Base-by-base conservation (phyloP, 345 rosid genomes). In the Gynandropsis gynandra region DNA sequence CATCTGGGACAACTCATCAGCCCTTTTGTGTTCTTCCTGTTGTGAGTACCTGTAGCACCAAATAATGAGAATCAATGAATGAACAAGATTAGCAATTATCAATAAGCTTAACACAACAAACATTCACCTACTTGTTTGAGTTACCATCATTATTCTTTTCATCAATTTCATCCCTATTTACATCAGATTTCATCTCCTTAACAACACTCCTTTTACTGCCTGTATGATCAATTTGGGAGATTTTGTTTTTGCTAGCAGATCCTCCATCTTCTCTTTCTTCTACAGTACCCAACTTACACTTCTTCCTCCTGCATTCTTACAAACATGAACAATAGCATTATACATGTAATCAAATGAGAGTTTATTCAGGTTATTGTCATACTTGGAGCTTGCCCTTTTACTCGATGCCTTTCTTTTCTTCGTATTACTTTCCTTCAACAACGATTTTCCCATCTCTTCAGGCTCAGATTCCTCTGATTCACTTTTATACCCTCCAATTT, bases 321-420 rank as follows among this genome's bases (percentile, higher is more conserved):
- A 27, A 48, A 59, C 16, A 1, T 48, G 52, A 42, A 47, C 16
- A 54, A 59, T 5, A 47, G 31, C 20, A 21, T 33, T 14, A 59
- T 40, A 66, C 5, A 59, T 16, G 7, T 10, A 36, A 3, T 27
- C 21, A 45, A 59, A 0, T 12, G 59, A 35, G 15, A 41, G 10
- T 2, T 10, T 16, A 4, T 53, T 49, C 20, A 24, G 19, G 42
- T 33, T 0, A 12, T 41, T 16, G 54, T 61, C 82, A 58, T 85
- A 85, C 99, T 77, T 83, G 35, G 85, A 71, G 56, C 80, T 72
- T 29, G 12, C 52, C 51, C 63, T 76, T 72, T 76, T 79, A 65
- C 75, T 74, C 0, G 75, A 63, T 1, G 86, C 80, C 63, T 85
- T 87, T 50, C 94, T 78, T 72, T 87, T 92, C 75, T 78, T 92